Conservation (phyloP, 805 yeast species). For the Maudiozyma bulderi region DNA sequence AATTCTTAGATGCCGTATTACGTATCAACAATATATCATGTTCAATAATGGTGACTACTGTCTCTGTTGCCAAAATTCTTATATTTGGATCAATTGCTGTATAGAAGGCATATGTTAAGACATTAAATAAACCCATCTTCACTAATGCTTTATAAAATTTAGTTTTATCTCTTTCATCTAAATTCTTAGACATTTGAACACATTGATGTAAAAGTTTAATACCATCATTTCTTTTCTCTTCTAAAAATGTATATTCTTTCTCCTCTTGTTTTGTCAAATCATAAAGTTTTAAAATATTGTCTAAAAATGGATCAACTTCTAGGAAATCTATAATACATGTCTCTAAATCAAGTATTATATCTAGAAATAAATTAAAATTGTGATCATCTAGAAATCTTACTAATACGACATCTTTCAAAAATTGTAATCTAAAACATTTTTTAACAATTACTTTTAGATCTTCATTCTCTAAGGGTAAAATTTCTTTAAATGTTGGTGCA, state of each 20-base stretch:
- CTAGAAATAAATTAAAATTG: conserved; percentile 54
- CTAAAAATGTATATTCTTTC: conserved; percentile 5
- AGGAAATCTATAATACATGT: conserved; percentile 27
- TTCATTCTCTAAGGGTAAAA: conserved; percentile 50
- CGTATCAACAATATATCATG: conserved; percentile 64
- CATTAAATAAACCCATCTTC: conserved; percentile 56
- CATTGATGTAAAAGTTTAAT: conserved; percentile 74
- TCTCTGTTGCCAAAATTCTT: conserved; percentile 68
- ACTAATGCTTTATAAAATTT: conserved; percentile 57
- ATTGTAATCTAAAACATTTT: conserved; percentile 68
- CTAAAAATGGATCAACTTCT: conserved; percentile 37
- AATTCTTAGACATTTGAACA: conserved; percentile 59
- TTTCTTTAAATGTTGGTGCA: conserved; percentile 48
- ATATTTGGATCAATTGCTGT: conserved; percentile 34
- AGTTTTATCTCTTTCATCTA: conserved; percentile 54
- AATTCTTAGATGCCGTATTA: conserved; percentile 20
- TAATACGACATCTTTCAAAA: conserved; percentile 76
- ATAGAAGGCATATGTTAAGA: conserved; percentile 62
- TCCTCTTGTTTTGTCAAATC: conserved; percentile 10
- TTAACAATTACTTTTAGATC: conserved; percentile 48
- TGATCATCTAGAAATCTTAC: conserved; percentile 78
- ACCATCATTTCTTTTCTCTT: conserved; percentile 50
- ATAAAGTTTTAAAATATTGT: conserved; percentile 52
- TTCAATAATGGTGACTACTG: conserved; percentile 71
- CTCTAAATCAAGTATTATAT: conserved; percentile 25